Conservation (phyloP, 2,329 filamentous ascomycete genomes). For the Hypoxylon sp. region DNA sequence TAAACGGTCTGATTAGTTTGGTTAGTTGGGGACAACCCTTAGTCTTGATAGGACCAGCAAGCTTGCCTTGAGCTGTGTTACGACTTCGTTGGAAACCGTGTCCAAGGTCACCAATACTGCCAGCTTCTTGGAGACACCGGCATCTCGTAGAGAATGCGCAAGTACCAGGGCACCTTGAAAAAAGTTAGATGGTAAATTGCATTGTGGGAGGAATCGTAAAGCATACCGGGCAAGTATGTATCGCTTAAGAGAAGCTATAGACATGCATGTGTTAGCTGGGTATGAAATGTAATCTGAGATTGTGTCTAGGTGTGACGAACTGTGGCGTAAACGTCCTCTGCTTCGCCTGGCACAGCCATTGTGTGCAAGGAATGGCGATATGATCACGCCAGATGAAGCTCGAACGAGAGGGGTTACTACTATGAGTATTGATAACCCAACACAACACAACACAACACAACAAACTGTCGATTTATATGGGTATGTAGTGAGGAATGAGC, state of each 20-base stretch:
- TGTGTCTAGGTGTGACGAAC: slow-evolving; percentile 51
- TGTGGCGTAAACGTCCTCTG: slow-evolving; percentile 63
- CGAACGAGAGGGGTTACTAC: slow-evolving; percentile 17
- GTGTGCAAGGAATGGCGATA: slow-evolving; percentile 29
- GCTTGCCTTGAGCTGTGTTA: slow-evolving; percentile 79
- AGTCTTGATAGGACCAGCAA: slow-evolving; percentile 12
- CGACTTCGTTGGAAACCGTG: slow-evolving; percentile 75
- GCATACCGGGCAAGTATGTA: slow-evolving; percentile 86
- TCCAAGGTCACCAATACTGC: slow-evolving; percentile 85
- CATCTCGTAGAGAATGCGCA: slow-evolving; percentile 93
- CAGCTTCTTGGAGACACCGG: slow-evolving; percentile 84
- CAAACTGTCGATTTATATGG: slow-evolving; percentile 4
- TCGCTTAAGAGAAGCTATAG: slow-evolving; percentile 88
- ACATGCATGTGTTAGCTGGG: slow-evolving; percentile 41
- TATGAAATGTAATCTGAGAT: slow-evolving; percentile 12
- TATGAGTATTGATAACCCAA: too few species aligned
- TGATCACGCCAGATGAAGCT: slow-evolving; percentile 24
- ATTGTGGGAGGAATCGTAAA: slow-evolving; percentile 24
- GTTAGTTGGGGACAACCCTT: slow-evolving; percentile 20
- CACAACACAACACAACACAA: not conserved
- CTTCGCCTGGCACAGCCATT: slow-evolving; percentile 43
- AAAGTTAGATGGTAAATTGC: slow-evolving; percentile 29
- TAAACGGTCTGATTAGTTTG: slow-evolving; percentile 72
- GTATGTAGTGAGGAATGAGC: too few species aligned
- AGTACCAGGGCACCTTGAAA: slow-evolving; percentile 84